Evolutionary conservation across 1,139 yeast genomes (phyloP), one percentile per base, ranked within the genome.

Genomic region (Kazachstania sp.): DNA sequence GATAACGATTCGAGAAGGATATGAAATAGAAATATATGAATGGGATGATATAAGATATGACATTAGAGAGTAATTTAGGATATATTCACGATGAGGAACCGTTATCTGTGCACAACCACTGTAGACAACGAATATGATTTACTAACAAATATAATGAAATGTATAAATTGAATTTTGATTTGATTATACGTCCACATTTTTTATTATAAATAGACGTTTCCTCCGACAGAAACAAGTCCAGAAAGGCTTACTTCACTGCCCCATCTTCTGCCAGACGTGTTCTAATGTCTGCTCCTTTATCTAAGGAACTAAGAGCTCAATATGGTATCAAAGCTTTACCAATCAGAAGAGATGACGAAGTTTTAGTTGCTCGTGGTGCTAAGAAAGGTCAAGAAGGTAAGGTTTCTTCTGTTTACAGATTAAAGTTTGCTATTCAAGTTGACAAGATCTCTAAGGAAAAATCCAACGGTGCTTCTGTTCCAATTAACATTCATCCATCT

Each of bases 361-460:
- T 94, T 66, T 73, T 78, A 66, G 92, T 94, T 71, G 90, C 83
- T 73, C 92, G 99, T 79, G 99, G 99, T 71, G 86, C 98, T 70
- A 86, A 86, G 86, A 94, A 92, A 83, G 98, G 97, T 73, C 90
- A 92, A 69, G 98, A 92, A 80, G 99, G 98, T 77, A 87, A 88
- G 79, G 83, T 94, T 72, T 78, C 92, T 67, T 85, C 95, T 61
- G 98, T 92, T 65, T 94, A 94, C 96, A 92, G 99, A 86, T 86
- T 92, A 77, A 94, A 92, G 78, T 94, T 79, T 72, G 83, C 95
- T 67, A 79, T 94, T 65, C 97, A 90, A 78, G 84, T 94, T 69
- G 98, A 90, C 80, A 92, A 92, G 80, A 81, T 94, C 73, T 82
- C 92, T 78, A 86, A 84, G 79, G 97, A 92, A 77, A 94, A 92